A percentile compares a stretch with the other conserved stretches of the same genome.
These are phyloP conservation scores for Dendrobium chrysotoxum DNA, from an alignment of 106 monocot genomes.

Conservation along the genomic window DNA sequence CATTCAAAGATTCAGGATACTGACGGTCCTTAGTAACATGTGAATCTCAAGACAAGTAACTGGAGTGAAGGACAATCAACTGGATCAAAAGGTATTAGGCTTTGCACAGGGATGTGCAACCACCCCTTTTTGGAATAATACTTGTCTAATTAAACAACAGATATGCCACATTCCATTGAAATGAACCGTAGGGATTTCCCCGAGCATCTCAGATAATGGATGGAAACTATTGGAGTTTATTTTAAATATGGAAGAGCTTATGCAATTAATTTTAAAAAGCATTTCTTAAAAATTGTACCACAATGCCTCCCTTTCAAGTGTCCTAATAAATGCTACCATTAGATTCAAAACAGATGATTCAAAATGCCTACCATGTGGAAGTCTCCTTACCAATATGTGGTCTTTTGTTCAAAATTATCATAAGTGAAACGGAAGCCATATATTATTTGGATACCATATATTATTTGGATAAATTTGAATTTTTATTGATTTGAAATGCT, in stretches of 20 bases:
- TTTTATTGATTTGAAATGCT: too few relatives aligned
- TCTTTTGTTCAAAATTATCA: too few relatives aligned
- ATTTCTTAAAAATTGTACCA: too few relatives aligned
- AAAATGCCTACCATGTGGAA: too few relatives aligned
- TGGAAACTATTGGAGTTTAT: not conserved
- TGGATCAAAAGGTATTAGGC: not conserved
- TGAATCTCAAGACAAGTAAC: not conserved
- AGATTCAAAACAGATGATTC: too few relatives aligned
- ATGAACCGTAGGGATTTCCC: not conserved
- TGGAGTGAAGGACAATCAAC: not conserved
- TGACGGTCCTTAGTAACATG: not conserved
- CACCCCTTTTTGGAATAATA: not conserved
- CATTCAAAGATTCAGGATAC: not conserved
- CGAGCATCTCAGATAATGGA: not conserved
- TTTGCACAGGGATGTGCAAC: not conserved
- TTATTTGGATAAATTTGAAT: too few relatives aligned
- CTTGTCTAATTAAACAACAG: not conserved
- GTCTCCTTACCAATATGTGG: too few relatives aligned
- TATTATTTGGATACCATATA: too few relatives aligned
- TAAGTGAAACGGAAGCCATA: too few relatives aligned
- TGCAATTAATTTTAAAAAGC: too few relatives aligned
- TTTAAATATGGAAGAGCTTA: not conserved
- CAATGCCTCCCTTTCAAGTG: too few relatives aligned
- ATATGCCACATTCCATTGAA: not conserved
- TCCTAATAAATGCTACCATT: too few relatives aligned